Conservation (phyloP, 495 filamentous ascomycete genomes). For the Lindgomyces ingoldianus region DNA sequence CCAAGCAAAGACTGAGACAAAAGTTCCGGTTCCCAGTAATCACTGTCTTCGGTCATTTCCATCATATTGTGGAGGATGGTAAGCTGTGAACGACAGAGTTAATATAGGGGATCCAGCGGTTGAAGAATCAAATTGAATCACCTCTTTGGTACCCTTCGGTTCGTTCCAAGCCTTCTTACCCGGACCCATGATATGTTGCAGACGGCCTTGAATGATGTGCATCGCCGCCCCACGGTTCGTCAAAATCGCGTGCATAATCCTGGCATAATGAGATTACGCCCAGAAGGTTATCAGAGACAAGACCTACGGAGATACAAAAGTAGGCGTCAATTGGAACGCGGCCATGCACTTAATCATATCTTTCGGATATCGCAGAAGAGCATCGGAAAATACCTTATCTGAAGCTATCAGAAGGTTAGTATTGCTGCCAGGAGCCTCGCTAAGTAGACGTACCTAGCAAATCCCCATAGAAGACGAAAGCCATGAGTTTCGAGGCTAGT, state of each 20-base stretch:
- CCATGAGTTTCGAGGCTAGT: not conserved
- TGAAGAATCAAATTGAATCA: too few species aligned
- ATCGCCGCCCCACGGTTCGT: not conserved
- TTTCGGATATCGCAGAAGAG: slow-evolving; percentile 3
- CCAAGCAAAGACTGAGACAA: slow-evolving; percentile 2
- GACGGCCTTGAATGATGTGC: not conserved
- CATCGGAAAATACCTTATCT: not conserved
- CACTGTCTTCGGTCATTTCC: not conserved
- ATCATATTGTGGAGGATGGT: not conserved
- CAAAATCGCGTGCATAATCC: not conserved
- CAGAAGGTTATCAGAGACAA: not conserved
- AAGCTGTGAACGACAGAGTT: too few species aligned
- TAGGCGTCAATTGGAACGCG: not conserved
- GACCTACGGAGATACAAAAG: slow-evolving; percentile 8
- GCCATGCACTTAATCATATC: slow-evolving; percentile 9
- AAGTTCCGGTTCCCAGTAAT: slow-evolving; percentile 3
- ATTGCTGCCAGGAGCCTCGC: not conserved
- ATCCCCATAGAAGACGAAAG: slow-evolving; percentile 4
- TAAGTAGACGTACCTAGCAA: not conserved
- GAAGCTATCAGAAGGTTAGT: not conserved
- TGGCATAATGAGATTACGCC: not conserved
- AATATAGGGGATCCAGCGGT: too few species aligned
- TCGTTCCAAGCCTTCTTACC: not conserved
- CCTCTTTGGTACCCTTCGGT: not conserved
- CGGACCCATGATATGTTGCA: not conserved